Base-by-base conservation (phyloP, 2,329 filamentous ascomycete genomes). In the Colletotrichum musicola region DNA sequence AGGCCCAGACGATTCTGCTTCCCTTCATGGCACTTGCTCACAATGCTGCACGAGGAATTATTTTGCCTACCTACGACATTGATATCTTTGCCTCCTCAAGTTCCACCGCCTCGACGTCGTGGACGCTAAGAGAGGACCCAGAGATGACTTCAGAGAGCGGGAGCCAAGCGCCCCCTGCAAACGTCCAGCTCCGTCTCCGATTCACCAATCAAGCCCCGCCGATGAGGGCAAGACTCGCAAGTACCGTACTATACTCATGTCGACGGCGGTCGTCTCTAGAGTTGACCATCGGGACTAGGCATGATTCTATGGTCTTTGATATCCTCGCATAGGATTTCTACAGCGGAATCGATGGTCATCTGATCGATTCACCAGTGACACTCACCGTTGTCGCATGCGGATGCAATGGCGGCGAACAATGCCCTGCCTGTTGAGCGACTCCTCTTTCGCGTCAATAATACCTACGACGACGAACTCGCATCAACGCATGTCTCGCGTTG, bases 111-210 rank as follows among this genome's bases (percentile, higher is more conserved):
- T n/a, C 16, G 40, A 42, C 16, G 40, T 42, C 40, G 40, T 42
- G 40, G 40, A 14, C 40, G 40, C 16, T n/a, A 14, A n/a, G 40
- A 13, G 40, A 42, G 13, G 20, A 13, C 5, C 16, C 46, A 22
- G 7, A 49, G 30, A 35, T 35, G 30, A 35, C 30, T 35, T 49
- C 46, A 12, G 18, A 59, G n/a, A 20, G 49, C 47, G 47, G 54
- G 25, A 55, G 47, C 54, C 54, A 64, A 64, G 54, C 53, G 22
- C 47, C 22, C 47, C 61, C 61, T 51, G 64, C 47, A 68, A 68
- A 53, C 54, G 61, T 54, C 53, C 46, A 40, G 44, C 30, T 38
- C 50, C 38, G 59, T 18, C 22, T 7, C 46, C 40, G 18, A 50
- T 16, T 53, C 9, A 53, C 49, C 59, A 62, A 46, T 30, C 50